Base-by-base conservation (phyloP, 169 alveolate genomes). In the Cryptosporidium viatorum region DNA sequence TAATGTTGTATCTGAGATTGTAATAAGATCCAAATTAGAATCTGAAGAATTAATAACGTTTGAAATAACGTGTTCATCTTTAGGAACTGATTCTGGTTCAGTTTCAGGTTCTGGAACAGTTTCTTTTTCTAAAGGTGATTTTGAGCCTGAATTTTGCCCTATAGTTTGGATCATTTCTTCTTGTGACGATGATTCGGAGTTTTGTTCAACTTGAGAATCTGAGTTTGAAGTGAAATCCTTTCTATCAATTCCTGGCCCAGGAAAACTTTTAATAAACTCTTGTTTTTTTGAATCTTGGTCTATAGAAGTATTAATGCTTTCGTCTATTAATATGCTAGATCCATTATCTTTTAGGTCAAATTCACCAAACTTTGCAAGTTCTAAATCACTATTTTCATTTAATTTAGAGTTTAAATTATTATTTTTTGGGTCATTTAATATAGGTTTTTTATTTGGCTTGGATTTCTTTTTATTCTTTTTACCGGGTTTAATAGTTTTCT, bases 381-480 rank as follows among this genome's bases (percentile, higher is more conserved):
- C 1, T 10, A 55, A 9, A n/a, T 9, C 12, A 41, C 21, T 55
- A 12, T 48, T 48, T 48, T 48, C 55, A 55, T 10, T 21, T 9
- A 55, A 55, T 16, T 23, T 23, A n/a, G 35, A 55, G 2, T 26
- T n/a, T 26, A 55, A n/a, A 10, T 26, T 55, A 55, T 2, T 23
- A 26, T 10, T 55, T 3, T 23, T 8, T 8, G 67, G 3, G 4
- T 55, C 37, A 26, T 21, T 26, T n/a, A 26, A 5, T 23, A 21
- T 55, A 2, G 29, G 14, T 21, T 55, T n/a, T 55, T n/a, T n/a
- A 55, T 26, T 26, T 55, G 35, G 35, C 14, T 23, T 55, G 18
- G 67, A 23, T 26, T 55, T 55, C 18, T 55, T 55, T 55, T 55
- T 55, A 12, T 26, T n/a, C 67, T 55, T 55, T 55, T 55, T 55